Conservation (phyloP, 2,329 filamentous ascomycete species). For the Ophiostoma australiae region DNA sequence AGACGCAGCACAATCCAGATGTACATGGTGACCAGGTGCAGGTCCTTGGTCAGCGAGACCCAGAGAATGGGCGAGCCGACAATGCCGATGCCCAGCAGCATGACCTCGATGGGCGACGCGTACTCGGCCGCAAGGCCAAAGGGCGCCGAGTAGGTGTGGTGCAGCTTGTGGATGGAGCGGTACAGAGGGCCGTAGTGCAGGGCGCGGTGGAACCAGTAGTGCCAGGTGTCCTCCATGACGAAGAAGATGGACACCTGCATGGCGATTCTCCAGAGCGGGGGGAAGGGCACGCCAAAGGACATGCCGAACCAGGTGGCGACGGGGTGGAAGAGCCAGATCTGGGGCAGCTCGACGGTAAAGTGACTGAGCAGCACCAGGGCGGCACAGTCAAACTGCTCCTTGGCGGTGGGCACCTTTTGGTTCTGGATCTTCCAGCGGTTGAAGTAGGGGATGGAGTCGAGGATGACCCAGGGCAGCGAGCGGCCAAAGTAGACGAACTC, state of each 20-base stretch:
- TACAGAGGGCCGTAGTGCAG: constrained; percentile 95
- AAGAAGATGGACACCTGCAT: constrained; percentile 93
- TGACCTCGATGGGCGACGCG: constrained; percentile 93
- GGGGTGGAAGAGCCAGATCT: constrained; percentile 99
- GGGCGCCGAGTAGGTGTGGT: constrained; percentile 96
- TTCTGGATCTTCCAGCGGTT: constrained; percentile 92
- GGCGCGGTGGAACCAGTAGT: constrained; percentile 92
- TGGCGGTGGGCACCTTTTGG: constrained; percentile 82
- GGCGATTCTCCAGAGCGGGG: constrained; percentile 76
- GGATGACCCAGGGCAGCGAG: constrained; percentile 83
- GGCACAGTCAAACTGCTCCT: constrained; percentile 93
- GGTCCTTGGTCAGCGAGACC: constrained; percentile 74
- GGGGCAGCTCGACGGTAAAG: constrained; percentile 95
- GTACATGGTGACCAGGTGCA: constrained; percentile 98
- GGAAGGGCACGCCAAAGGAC: constrained; percentile 83
- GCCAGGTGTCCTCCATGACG: constrained; percentile 93
- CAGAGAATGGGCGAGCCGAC: constrained; percentile 79
- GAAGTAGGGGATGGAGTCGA: constrained; percentile 82
- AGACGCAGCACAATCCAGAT: constrained; percentile 87
- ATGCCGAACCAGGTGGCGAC: constrained; percentile 91
- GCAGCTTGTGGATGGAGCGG: constrained; percentile 96
- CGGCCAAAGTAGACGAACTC: constrained; percentile 93
- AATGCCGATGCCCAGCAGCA: constrained; percentile 84
- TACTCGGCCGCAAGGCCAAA: constrained; percentile 97
- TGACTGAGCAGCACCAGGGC: constrained; percentile 88